Conservation (phyloP, 768 basidiomycete species). For the Naganishia vishniacii region DNA sequence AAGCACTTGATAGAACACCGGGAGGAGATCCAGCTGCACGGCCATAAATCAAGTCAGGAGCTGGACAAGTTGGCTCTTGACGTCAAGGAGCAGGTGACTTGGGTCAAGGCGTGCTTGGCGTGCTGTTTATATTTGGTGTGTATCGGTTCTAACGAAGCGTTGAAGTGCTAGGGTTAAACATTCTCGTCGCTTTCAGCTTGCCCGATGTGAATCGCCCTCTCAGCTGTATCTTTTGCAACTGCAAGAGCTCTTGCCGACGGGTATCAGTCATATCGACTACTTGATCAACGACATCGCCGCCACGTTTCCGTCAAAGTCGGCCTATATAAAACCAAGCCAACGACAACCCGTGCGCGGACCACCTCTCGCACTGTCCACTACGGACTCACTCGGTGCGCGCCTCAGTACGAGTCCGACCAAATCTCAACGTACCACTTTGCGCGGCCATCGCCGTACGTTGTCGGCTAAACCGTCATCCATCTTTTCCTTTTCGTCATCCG, state of each 20-base stretch:
- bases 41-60: not conserved
- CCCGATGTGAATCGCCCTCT: slow-evolving; percentile 8
- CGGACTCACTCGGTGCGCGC: no score
- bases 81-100: not conserved
- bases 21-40: slow-evolving; percentile 2
- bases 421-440: slow-evolving; percentile 4
- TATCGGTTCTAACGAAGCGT: not conserved
- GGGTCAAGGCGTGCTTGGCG: slow-evolving; percentile 21
- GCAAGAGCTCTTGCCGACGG: slow-evolving; percentile 8
- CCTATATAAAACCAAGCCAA: not conserved
- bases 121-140: slow-evolving; percentile 15
- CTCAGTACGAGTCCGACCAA: not conserved
- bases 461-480: slow-evolving; percentile 18
- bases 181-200: not conserved
- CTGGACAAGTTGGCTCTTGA: not conserved
- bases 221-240: slow-evolving; percentile 18
- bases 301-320: not conserved
- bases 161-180: not conserved
- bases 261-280: slow-evolving; percentile 15
- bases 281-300: slow-evolving; percentile 12
- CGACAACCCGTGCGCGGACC: not conserved
- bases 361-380: not conserved
- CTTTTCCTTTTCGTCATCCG: slow-evolving; percentile 8
- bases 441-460: not conserved
- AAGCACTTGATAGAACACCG: slow-evolving; percentile 14